Percentiles rank a stretch among this genome's conserved stretches.
These are phyloP conservation scores for Emmonsiellopsis sp. DNA, from an alignment of 2,329 filamentous ascomycete species.

Conservation along the genomic window DNA sequence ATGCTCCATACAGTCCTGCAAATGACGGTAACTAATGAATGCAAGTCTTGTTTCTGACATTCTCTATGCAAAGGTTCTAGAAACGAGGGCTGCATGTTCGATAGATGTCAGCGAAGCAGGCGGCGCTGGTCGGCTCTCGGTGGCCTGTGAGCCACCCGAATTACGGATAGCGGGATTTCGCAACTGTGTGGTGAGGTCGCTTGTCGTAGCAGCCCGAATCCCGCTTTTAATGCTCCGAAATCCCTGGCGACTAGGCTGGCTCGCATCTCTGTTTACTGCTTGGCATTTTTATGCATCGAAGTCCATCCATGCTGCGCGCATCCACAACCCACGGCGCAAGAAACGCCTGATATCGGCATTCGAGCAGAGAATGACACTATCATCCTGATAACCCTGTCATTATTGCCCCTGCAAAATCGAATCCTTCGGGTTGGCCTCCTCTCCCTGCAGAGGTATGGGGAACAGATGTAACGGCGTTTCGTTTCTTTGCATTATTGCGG, in stretches of 20 bases:
- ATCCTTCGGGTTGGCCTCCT: background rate
- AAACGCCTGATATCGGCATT: background rate
- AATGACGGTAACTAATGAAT: too few species aligned
- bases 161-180: background rate
- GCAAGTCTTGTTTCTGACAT: too few species aligned
- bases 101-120: background rate
- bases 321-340: too few species aligned
- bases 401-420: background rate
- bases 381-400: background rate
- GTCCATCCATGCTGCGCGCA: too few species aligned
- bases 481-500: background rate
- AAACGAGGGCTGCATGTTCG: too few species aligned
- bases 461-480: background rate
- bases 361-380: background rate
- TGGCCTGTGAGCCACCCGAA: too few species aligned
- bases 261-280: background rate
- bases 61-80: too few species aligned
- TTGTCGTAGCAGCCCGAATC: background rate
- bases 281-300: background rate
- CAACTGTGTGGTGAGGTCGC: too few species aligned
- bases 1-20: background rate
- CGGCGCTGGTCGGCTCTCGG: background rate
- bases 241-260: background rate
- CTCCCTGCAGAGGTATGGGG: background rate
- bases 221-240: background rate